Conservation (phyloP, 2,329 filamentous ascomycete genomes). For the Phoma sp. region DNA sequence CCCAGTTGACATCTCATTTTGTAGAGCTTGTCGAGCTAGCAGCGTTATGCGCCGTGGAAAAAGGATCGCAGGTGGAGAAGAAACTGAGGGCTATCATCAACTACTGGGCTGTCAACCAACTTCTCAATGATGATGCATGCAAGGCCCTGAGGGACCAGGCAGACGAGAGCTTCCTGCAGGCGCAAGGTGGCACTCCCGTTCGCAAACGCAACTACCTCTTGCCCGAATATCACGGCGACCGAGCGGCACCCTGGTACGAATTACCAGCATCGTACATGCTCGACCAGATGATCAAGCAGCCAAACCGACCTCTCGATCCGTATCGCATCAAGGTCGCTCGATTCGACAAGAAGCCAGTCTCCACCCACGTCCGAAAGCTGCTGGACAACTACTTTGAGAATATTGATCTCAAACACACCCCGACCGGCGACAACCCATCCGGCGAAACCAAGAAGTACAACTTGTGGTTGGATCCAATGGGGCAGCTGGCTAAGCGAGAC, state of each 20-base stretch:
- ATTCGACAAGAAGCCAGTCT: slow-evolving; percentile 71
- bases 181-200: slow-evolving; percentile 37
- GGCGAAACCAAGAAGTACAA: slow-evolving; percentile 55
- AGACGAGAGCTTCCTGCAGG: slow-evolving; percentile 51
- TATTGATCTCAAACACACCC: slow-evolving; percentile 58
- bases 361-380: slow-evolving; percentile 73
- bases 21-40: slow-evolving; percentile 67
- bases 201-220: slow-evolving; percentile 71
- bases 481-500: slow-evolving; percentile 71
- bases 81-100: slow-evolving; percentile 67
- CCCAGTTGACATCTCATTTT: slow-evolving; percentile 63
- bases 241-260: slow-evolving; percentile 77
- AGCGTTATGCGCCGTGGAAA: slow-evolving; percentile 61
- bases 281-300: slow-evolving; percentile 78
- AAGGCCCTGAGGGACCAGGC: slow-evolving; percentile 67
- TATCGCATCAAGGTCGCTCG: slow-evolving; percentile 68
- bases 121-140: slow-evolving; percentile 65
- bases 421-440: slow-evolving; percentile 51
- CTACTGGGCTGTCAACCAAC: slow-evolving; percentile 73
- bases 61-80: slow-evolving; percentile 69
- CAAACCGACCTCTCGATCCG: slow-evolving; percentile 75
- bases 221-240: slow-evolving; percentile 79
- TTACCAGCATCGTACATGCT: slow-evolving; percentile 83
- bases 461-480: slow-evolving; percentile 70
- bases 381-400: slow-evolving; percentile 73